Conservation (phyloP, 495 filamentous ascomycete species). For the Daldinia decipiens region DNA sequence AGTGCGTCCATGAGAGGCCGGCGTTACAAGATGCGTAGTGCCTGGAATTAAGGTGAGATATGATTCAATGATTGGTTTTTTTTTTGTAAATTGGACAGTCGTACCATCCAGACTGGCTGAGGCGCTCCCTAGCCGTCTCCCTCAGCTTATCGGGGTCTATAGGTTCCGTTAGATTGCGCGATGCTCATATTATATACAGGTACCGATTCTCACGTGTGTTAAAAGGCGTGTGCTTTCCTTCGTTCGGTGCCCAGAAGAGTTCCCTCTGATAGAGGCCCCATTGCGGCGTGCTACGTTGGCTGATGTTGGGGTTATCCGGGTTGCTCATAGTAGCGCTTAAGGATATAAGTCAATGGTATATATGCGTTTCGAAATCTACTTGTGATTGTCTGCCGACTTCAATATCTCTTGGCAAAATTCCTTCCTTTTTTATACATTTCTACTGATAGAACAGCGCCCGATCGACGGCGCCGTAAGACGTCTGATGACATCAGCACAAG, state of each 20-base stretch:
- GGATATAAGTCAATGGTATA: background rate
- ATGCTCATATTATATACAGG: background rate
- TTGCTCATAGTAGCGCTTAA: conserved; percentile 57
- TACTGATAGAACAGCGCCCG: conserved; percentile 1
- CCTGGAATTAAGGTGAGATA: conserved; percentile 32
- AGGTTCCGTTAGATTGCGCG: background rate
- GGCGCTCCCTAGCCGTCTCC: conserved; percentile 65
- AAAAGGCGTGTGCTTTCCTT: conserved; percentile 65
- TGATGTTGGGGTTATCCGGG: conserved; percentile 66
- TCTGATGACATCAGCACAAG: conserved; percentile 32
- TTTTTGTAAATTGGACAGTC: background rate
- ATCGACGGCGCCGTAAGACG: conserved; percentile 14
- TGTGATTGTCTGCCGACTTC: background rate
- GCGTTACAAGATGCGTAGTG: conserved; percentile 75
- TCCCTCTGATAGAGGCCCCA: conserved; percentile 71
- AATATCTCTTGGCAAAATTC: background rate
- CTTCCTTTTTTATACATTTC: background rate
- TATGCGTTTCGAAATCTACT: background rate
- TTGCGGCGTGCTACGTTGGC: conserved; percentile 66
- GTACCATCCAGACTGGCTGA: conserved; percentile 63
- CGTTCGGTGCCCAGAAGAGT: conserved; percentile 68
- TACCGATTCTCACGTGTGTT: conserved; percentile 55
- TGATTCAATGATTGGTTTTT: background rate
- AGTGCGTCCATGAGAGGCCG: conserved; percentile 71
- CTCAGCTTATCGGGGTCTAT: conserved; percentile 68